These are phyloP conservation scores for Yamadazyma atlantica DNA, from an alignment of 1,139 yeast genomes.

Conservation along the genomic window DNA sequence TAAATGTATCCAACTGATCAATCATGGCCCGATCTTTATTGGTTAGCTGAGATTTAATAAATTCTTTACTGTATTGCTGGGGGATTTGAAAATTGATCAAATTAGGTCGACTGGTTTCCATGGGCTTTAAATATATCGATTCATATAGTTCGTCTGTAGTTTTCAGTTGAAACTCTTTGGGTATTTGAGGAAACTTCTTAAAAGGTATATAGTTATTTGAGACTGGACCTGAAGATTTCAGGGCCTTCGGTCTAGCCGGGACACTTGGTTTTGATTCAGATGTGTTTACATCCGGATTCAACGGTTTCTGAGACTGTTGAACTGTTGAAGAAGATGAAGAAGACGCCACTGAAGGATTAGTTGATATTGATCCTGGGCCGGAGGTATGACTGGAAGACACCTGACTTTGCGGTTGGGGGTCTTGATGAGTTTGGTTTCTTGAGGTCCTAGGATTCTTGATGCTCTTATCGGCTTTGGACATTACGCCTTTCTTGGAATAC, in stretches of 20 bases:
- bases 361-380: neutral
- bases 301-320: too few species aligned
- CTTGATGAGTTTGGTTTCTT: neutral
- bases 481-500: constrained; percentile 1
- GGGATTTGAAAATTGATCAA: constrained; percentile 34
- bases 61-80: constrained; percentile 26
- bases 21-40: constrained; percentile 27
- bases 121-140: constrained; percentile 15
- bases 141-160: constrained; percentile 21
- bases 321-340: neutral
- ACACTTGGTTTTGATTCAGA: neutral
- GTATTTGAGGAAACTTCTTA: constrained; percentile 31
- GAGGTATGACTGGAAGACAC: neutral
- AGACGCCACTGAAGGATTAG: neutral
- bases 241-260: neutral
- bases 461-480: constrained; percentile 1
- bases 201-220: constrained; percentile 22
- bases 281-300: too few species aligned
- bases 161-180: constrained; percentile 19
- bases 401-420: neutral
- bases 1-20: constrained; percentile 26
- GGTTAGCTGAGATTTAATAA: constrained; percentile 21
- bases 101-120: constrained; percentile 8
- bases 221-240: neutral
- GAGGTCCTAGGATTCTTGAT: neutral